phyloP scores from a whole-genome alignment of 2,329 filamentous ascomycete species.

The Cercospora beticola region DNA sequence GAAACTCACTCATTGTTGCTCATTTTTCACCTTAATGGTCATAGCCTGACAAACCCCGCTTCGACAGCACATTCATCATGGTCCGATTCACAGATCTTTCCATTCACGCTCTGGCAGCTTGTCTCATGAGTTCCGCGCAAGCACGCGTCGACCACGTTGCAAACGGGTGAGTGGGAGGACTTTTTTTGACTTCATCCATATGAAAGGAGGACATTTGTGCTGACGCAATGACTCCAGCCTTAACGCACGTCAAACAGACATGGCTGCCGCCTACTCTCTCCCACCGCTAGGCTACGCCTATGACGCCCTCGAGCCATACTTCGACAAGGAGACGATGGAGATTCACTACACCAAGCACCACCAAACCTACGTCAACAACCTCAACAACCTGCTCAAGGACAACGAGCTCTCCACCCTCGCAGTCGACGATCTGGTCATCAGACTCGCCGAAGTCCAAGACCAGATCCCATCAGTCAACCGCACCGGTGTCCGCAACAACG shows the following conservation, averaged over 20 bases:
- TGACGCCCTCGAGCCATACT: slow-evolving; percentile 69
- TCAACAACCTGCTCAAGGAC: slow-evolving; percentile 65
- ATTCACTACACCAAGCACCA: slow-evolving; percentile 79
- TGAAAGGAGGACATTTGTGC: background rate
- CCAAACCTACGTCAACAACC: slow-evolving; percentile 73
- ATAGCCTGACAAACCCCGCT: slow-evolving; percentile 13
- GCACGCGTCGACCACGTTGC: slow-evolving; percentile 27
- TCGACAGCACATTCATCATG: slow-evolving; percentile 7
- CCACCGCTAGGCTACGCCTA: slow-evolving; percentile 35
- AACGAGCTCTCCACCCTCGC: slow-evolving; percentile 54
- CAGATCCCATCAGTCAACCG: slow-evolving; percentile 65
- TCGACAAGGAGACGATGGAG: slow-evolving; percentile 77
- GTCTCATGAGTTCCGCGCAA: slow-evolving; percentile 33
- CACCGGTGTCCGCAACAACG: slow-evolving; percentile 78
- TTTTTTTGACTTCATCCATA: background rate
- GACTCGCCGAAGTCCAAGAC: slow-evolving; percentile 55
- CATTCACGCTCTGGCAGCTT: slow-evolving; percentile 26
- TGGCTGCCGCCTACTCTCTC: slow-evolving; percentile 32
- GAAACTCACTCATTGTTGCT: slow-evolving; percentile 28
- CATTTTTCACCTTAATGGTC: slow-evolving; percentile 27
- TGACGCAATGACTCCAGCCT: slow-evolving; percentile 18
- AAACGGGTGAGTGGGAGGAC: slow-evolving; percentile 1
- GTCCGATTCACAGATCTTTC: slow-evolving; percentile 34
- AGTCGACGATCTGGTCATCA: slow-evolving; percentile 47
- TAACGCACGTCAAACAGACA: slow-evolving; percentile 17